Evolutionary conservation across 495 filamentous ascomycete genomes (phyloP).

Genomic region (Hyphodiscus hymeniophilus): DNA sequence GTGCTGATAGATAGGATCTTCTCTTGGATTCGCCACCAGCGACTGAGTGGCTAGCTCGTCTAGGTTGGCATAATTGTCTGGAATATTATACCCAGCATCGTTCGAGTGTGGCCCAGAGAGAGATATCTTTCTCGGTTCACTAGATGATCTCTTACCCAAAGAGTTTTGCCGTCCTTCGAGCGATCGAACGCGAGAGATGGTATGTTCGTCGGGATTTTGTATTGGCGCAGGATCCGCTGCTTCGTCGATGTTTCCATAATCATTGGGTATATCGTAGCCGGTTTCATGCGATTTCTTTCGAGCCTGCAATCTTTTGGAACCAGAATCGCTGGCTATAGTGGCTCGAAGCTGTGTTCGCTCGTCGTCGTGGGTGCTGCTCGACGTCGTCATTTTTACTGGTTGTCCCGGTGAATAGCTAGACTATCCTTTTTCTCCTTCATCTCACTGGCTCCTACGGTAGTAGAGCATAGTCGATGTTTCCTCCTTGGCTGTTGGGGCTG

Average conservation of each 20-base stretch:
- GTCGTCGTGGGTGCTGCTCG: background rate
- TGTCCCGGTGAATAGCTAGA: too few species aligned
- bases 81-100: conserved; percentile 31
- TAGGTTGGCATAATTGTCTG: conserved; percentile 39
- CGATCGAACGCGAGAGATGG: conserved; percentile 14
- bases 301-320: background rate
- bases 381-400: too few species aligned
- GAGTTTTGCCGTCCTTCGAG: conserved; percentile 9
- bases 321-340: background rate
- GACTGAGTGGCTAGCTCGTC: conserved; percentile 36
- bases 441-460: too few species aligned
- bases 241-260: conserved; percentile 40
- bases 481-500: too few species aligned
- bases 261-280: conserved; percentile 12
- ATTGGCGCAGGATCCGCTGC: conserved; percentile 33
- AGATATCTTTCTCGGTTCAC: background rate
- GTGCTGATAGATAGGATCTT: conserved; percentile 26
- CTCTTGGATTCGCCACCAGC: conserved; percentile 36
- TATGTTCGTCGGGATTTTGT: conserved; percentile 33
- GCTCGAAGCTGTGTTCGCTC: conserved; percentile 1
- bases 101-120: background rate
- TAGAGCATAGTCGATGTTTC: too few species aligned
- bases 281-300: background rate
- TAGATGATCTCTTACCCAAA: background rate
- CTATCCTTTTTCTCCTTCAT: too few species aligned